Conservation (phyloP, 73 alveolate species). For the Blepharisma stoltei region DNA sequence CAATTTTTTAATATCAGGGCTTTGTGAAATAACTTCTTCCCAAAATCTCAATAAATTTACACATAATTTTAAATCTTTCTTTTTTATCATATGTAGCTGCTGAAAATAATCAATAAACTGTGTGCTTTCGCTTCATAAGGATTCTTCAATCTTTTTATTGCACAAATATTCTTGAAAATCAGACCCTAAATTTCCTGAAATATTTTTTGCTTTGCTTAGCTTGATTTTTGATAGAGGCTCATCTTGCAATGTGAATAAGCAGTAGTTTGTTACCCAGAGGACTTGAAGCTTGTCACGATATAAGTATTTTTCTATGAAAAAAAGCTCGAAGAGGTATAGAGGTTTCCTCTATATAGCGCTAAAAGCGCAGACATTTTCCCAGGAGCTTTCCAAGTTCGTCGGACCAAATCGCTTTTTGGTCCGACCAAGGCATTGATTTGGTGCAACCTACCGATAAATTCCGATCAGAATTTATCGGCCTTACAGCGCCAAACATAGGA, state of each 20-base stretch:
- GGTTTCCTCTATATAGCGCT: no score
- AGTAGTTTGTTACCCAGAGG: background rate
- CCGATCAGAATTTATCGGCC: no score
- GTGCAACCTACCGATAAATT: no score
- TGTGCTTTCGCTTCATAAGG: background rate
- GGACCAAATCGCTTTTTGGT: no score
- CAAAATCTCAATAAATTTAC: background rate
- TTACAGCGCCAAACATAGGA: no score
- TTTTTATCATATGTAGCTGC: background rate
- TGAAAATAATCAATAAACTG: background rate
- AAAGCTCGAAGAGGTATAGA: background rate
- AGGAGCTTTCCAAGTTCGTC: no score
- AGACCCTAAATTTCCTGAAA: background rate
- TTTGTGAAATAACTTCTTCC: background rate
- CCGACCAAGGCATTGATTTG: no score
- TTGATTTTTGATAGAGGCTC: conserved; percentile 21
- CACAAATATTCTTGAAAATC: background rate
- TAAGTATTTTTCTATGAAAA: background rate
- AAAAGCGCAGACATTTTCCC: no score
- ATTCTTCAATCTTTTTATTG: background rate
- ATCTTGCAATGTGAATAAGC: background rate
- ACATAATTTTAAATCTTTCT: background rate
- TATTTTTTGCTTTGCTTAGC: background rate
- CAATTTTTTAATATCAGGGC: background rate
- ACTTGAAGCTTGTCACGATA: background rate